phyloP scores from a whole-genome alignment of 1,284 basidiomycete species.

The Ganoderma lingzhi region DNA sequence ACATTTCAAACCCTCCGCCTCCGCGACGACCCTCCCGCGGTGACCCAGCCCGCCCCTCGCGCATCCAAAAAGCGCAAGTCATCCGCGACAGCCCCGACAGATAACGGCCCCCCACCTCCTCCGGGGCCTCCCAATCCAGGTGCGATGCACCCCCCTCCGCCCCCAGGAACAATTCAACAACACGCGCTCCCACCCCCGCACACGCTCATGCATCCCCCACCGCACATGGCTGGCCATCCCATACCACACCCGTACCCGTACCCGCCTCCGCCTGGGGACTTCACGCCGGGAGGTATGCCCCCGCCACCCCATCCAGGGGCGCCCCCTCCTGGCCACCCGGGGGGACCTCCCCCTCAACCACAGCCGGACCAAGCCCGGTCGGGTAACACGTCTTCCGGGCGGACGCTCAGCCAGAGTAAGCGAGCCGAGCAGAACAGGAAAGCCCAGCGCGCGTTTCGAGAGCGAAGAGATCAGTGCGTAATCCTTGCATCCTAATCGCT shows the following conservation, averaged over 20 bases:
- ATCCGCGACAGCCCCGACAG: constrained; percentile 45
- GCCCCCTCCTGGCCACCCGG: constrained; percentile 36
- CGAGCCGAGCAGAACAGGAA: constrained; percentile 89
- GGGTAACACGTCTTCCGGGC: constrained; percentile 46
- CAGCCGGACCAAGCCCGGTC: constrained; percentile 44
- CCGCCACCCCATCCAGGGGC: constrained; percentile 41
- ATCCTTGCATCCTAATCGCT: not conserved
- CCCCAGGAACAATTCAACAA: constrained; percentile 44
- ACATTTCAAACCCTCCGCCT: constrained; percentile 66
- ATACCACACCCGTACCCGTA: constrained; percentile 29
- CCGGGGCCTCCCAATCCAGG: constrained; percentile 43
- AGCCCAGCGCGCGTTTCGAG: constrained; percentile 85
- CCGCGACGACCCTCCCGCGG: constrained; percentile 59
- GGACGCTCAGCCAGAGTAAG: constrained; percentile 77
- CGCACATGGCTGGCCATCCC: constrained; percentile 35
- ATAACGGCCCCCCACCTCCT: constrained; percentile 43
- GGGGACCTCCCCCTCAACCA: constrained; percentile 31
- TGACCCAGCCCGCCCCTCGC: constrained; percentile 42
- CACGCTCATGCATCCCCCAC: constrained; percentile 38
- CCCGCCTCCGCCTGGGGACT: constrained; percentile 46
- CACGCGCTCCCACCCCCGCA: constrained; percentile 40
- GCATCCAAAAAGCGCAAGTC: constrained; percentile 49
- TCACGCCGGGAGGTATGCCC: constrained; percentile 61
- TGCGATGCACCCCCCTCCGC: constrained; percentile 42
- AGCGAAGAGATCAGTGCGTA: constrained; percentile 79